Percentiles rank a stretch among this genome's conserved stretches.
Evolutionary conservation across 306 rosid species (phyloP).

Genomic region (Adenanthera pavonina): DNA sequence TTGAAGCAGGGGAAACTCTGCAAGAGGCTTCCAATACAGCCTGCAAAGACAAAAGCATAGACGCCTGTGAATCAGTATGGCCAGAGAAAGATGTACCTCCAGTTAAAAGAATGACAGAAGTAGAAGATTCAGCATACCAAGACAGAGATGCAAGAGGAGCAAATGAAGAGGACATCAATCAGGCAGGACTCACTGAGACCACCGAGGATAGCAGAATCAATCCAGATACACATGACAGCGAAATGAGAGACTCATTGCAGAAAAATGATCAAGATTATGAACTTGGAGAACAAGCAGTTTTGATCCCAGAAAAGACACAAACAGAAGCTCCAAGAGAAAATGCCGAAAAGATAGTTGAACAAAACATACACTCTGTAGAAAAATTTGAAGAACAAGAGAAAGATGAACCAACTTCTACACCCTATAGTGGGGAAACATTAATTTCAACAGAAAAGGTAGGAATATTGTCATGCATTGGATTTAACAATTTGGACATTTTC

Average conservation of each 20-base stretch:
- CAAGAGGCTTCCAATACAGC: constrained; percentile 9
- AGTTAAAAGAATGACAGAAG: constrained; percentile 10
- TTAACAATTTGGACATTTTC: constrained; percentile 9
- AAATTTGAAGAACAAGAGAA: constrained; percentile 12
- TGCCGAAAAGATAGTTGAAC: neutral
- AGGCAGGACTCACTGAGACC: constrained; percentile 8
- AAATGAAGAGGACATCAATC: constrained; percentile 9
- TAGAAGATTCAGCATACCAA: constrained; percentile 23
- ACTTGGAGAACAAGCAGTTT: constrained; percentile 12
- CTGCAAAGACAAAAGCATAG: constrained; percentile 24
- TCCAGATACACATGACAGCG: constrained; percentile 1
- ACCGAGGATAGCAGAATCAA: constrained; percentile 25
- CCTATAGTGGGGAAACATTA: constrained; percentile 3
- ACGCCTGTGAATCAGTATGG: constrained; percentile 15
- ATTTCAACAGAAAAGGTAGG: constrained; percentile 38
- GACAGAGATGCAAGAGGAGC: constrained; percentile 18
- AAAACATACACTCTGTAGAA: constrained; percentile 10
- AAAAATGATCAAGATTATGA: constrained; percentile 40
- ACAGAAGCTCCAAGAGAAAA: constrained; percentile 25
- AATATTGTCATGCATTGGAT: neutral
- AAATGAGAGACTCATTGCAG: constrained; percentile 29
- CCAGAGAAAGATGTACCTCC: constrained; percentile 25
- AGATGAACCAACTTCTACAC: constrained; percentile 25
- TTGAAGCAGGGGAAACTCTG: constrained; percentile 17
- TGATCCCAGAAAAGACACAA: constrained; percentile 26